Evolutionary conservation across 1,284 basidiomycete genomes (phyloP), one percentile per base, ranked within the genome.

Genomic region (Ceratobasidium sp.): DNA sequence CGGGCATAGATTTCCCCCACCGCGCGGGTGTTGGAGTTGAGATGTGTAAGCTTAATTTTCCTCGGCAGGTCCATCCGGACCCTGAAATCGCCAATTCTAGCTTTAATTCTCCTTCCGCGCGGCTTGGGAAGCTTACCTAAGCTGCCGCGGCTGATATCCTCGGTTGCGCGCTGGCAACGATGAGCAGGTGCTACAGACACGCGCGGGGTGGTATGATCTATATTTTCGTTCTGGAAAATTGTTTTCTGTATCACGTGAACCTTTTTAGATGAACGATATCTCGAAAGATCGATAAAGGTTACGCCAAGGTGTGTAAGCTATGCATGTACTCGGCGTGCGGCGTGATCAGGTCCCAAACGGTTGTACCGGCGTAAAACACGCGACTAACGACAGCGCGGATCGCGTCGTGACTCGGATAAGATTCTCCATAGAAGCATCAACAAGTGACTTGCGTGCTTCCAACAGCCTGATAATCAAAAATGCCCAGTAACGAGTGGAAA

Each of bases 111-210:
- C 20, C 13, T 53, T 20, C 51, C 51, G 51, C 51, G 51, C 51
- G 51, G 51, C 20, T 53, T 53, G 51, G 51, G 51, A 53, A 53
- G 51, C 51, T n/a, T 13, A 53, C n/a, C 51, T n/a, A 53, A 53
- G 51, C 51, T 53, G 51, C 51, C 51, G 20, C 51, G 51, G 51
- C 51, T 53, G 15, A 18, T 53, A 18, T 18, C n/a, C 51, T 53
- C 44, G 44, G 44, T 6, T 46, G 44, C 44, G 44, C 13, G 44
- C 44, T 53, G 51, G 15, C 51, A 53, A 13, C 12, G 20, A 18
- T 53, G 51, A 20, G 15, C 51, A 20, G 51, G 51, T 53, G 51
- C 51, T 53, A 20, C 15, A n/a, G 6, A 53, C 12, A 53, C 44
- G 44, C 44, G 44, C 44, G n/a, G 44, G 44, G 44, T 46, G 7